Evolutionary conservation across 2,329 filamentous ascomycete genomes (phyloP).

Genomic region (Colletotrichum cuscutae): DNA sequence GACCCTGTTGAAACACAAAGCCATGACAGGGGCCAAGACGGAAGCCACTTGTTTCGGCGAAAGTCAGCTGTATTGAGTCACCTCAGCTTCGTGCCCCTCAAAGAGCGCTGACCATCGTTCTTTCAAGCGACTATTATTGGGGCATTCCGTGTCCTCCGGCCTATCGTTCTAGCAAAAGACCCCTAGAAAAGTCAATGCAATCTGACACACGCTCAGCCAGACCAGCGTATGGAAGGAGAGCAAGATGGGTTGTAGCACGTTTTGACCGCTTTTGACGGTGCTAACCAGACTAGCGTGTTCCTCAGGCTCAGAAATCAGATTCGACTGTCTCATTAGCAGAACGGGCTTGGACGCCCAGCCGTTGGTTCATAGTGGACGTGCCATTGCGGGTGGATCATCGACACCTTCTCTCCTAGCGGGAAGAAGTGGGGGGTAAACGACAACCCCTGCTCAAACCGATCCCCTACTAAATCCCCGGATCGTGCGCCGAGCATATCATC

Average conservation of each 20-base stretch:
- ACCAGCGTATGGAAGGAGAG: neutral
- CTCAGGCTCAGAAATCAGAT: neutral
- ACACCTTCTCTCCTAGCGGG: neutral
- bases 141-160: neutral
- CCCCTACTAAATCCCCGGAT: neutral
- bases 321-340: neutral
- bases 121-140: neutral
- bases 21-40: neutral
- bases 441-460: neutral
- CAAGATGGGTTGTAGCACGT: neutral
- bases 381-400: neutral
- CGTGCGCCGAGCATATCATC: neutral
- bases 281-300: no score
- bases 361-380: neutral
- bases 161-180: neutral
- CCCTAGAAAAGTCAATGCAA: neutral
- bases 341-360: neutral
- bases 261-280: neutral
- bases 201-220: neutral
- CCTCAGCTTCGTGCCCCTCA: neutral
- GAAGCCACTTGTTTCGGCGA: neutral
- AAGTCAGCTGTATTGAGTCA: neutral
- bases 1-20: neutral
- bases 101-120: neutral
- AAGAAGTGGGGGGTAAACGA: neutral